Base-by-base conservation (phyloP, 805 yeast species). In the Pichia paraexigua region DNA sequence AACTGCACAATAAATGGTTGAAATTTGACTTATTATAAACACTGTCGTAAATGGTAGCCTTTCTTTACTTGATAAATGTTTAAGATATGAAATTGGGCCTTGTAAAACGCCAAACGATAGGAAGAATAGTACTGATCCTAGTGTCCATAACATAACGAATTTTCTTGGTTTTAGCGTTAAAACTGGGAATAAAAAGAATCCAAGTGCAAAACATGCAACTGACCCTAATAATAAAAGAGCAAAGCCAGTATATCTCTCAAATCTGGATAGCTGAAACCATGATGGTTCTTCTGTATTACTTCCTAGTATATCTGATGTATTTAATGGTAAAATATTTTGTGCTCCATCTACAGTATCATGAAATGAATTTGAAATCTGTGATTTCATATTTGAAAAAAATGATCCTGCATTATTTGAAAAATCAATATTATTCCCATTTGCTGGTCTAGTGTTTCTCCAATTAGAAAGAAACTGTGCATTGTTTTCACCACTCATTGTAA, bases 61-160 rank as follows among this genome's bases (percentile, higher is more conserved):
- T 47, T 82, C 85, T 39, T 78, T 76, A 3, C 96, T 83, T 6
- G 85, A 66, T 55, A 94, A 74, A 64, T 92, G 98, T 46, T 73
- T 71, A 42, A 80, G 55, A 64, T 89, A 94, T 37, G 83, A 82
- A n/a, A 80, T 74, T 0, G 97, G 97, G 0, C 99, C 99, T 71
- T 90, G 97, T 22, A 92, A 70, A 20, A 89, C 80, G 1, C 96
- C 97, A 69, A 94, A 94, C 37, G 96, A 87, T 7, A 87, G 64
- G 20, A 94, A 87, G 68, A 94, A 92, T 44, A 94, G 69, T 15
- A 94, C 63, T 1, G 96, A 86, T 0, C 98, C 99, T 69, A 92
- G 72, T 2, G 96, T 82, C 98, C 99, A 94, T 35, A 85, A 63
- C 58, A 83, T 71, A 13, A 95, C 97, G 64, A 94, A 92, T 66